Base-by-base conservation (phyloP, 805 yeast species). In the Lipomyces chichibuensis region DNA sequence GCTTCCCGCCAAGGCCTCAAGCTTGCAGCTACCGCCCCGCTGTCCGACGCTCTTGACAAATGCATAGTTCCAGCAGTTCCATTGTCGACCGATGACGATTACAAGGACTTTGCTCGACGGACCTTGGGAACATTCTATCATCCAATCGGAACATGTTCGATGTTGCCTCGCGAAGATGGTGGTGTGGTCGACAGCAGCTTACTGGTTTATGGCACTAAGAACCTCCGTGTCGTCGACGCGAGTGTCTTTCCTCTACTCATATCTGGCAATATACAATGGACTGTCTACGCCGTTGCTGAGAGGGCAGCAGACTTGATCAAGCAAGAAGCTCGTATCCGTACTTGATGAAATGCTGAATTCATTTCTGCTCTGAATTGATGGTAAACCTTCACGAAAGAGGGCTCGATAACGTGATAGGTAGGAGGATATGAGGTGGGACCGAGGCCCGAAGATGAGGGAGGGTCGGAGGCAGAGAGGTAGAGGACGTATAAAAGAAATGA, bases 211-310 rank as follows among this genome's bases (percentile, higher is more conserved):
- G 78, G 78, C 2, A 62, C 75, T 33, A 69, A 67, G 59, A 71
- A 73, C 60, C 71, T 76, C 54, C 77, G 78, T 58, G 76, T 76
- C 20, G 74, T 74, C 59, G 78, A 76, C 63, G 78, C 77, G n/a
- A 74, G 77, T 58, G 71, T 76, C 51, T 74, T 76, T 63, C 78
- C 78, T 25, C 25, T 25, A 9, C 33, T 17, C 20, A n/a, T 33
- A 7, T 55, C 37, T 55, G 25, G 32, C 5, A 20, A 55, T 33
- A 25, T 55, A n/a, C 20, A 20, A 37, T 23, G 29, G 23, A 55
- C 32, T 9, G 25, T 33, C 3, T 55, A 55, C 58, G 58, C 32
- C 11, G 32, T 55, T 20, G 58, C 58, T 25, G 58, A 55, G 32
- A 55, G 27, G n/a, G 58, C 39, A 14, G 39, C 39, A 35, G 39